phyloP scores from a whole-genome alignment of 208 protist genomes.

The Wallacemonas rigidus region DNA sequence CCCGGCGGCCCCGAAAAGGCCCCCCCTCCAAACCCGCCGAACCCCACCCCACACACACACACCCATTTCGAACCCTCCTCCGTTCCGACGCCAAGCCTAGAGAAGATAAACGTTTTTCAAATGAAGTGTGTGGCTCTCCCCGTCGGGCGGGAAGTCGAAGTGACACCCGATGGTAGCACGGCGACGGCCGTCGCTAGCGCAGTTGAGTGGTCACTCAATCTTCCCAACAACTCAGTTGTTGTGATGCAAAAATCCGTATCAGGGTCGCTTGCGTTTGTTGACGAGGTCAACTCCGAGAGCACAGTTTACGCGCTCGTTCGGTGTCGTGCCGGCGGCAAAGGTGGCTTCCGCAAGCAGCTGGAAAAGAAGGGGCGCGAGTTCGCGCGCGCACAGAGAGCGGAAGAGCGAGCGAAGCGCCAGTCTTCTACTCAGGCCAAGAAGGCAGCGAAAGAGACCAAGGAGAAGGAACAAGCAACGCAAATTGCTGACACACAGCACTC shows the following conservation, averaged over 20 bases:
- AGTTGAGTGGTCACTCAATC: not conserved
- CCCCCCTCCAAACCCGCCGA: not conserved
- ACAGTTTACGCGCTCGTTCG: slow-evolving; percentile 34
- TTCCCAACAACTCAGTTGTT: not conserved
- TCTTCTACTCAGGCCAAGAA: not conserved
- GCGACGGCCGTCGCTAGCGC: not conserved
- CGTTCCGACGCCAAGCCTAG: too few relatives aligned
- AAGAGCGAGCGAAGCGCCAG: slow-evolving; percentile 16
- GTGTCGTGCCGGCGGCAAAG: slow-evolving; percentile 64
- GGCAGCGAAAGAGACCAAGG: not conserved
- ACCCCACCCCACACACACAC: not conserved
- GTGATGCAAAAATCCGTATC: not conserved
- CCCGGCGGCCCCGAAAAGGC: not conserved
- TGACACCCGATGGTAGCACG: not conserved
- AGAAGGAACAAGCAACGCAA: not conserved
- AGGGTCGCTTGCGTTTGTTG: not conserved
- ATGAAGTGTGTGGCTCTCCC: not conserved
- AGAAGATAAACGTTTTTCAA: too few relatives aligned
- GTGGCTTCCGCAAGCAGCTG: slow-evolving; percentile 83
- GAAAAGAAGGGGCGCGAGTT: slow-evolving; percentile 86
- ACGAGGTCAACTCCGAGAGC: not conserved
- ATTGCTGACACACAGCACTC: not conserved
- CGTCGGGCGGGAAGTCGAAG: not conserved
- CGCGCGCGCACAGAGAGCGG: slow-evolving; percentile 58
- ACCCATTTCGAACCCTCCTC: not conserved